Evolutionary conservation across 805 yeast species (phyloP).

Genomic region (Phaffomyces antillensis): DNA sequence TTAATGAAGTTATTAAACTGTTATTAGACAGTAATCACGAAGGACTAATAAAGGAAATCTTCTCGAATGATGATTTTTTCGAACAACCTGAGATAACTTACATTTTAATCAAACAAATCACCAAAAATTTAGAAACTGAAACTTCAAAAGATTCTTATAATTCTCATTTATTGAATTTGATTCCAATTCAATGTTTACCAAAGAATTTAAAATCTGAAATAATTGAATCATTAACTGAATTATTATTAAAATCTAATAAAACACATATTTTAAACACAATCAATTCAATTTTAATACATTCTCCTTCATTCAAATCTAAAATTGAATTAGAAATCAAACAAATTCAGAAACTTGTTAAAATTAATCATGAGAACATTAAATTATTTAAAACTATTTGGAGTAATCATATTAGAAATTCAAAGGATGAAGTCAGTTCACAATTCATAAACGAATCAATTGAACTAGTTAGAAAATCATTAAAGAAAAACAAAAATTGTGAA

Average conservation of each 20-base stretch:
- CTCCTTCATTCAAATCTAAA: slow-evolving; percentile 48
- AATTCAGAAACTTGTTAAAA: slow-evolving; percentile 16
- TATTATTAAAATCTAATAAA: slow-evolving; percentile 6
- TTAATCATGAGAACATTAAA: slow-evolving; percentile 9
- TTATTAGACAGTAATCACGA: slow-evolving; percentile 22
- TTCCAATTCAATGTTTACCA: slow-evolving; percentile 47
- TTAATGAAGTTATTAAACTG: slow-evolving; percentile 23
- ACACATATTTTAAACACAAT: slow-evolving; percentile 19
- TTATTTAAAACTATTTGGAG: slow-evolving; percentile 34
- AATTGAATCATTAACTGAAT: slow-evolving; percentile 18
- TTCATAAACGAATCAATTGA: slow-evolving; percentile 19
- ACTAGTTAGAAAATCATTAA: slow-evolving; percentile 10
- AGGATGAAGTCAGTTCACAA: slow-evolving; percentile 21
- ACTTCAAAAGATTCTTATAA: neutral
- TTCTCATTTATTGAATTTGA: slow-evolving; percentile 10
- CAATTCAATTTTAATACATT: slow-evolving; percentile 31
- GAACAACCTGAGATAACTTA: slow-evolving; percentile 39
- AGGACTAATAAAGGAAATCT: slow-evolving; percentile 17
- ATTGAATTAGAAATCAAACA: slow-evolving; percentile 37
- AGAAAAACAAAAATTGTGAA: neutral
- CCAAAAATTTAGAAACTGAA: slow-evolving; percentile 4
- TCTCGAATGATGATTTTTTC: slow-evolving; percentile 34
- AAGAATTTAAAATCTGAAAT: slow-evolving; percentile 26
- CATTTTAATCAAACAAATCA: slow-evolving; percentile 21
- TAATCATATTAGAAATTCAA: slow-evolving; percentile 33